Evolutionary conservation across 345 rosid species (phyloP), one percentile per base, ranked within the genome.

Genomic region (Turritis glabra): DNA sequence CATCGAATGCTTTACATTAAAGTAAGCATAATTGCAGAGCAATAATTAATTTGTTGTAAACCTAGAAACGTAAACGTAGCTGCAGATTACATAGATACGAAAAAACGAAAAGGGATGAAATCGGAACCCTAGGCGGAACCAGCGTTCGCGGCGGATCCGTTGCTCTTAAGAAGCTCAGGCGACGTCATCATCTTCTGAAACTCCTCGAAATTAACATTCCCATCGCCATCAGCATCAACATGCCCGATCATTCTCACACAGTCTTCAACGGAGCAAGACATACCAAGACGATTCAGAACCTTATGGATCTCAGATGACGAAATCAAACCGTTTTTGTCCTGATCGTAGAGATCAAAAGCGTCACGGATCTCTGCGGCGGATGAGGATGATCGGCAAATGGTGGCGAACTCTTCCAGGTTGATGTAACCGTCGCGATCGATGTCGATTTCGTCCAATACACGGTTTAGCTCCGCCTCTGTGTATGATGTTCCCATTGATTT

Each of bases 221-320:
- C 96, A 58, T 93, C 98, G 11, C 95, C 98, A 53, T 93, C 96
- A 0, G 85, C 56, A 74, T 93, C 98, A 2, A 91, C 96, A 1
- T 77, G 80, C 2, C 35, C 68, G 61, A 93, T 89, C 98, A 91
- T 91, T 66, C 66, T 19, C 11, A 21, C 85, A 44, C 98, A 94
- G n/a, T 87, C 98, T 22, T 89, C 89, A 4, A 73, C 75, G 13
- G 90, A 85, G 54, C 93, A 87, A 40, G 33, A 53, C 86, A 89
- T 85, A 43, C 84, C 89, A 15, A 94, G 76, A 33, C 86, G 85
- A 44, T 68, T 87, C 50, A 93, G 71, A n/a, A 91, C 89, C 69
- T 71, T 77, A 60, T 93, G 91, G 56, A 93, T 80, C 86, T 93
- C 98, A 5, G 37, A 2, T 1, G 86, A 51, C 17, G 97, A 89